Evolutionary conservation across 805 yeast species (phyloP).

Genomic region (Kregervanrija fluxuum): DNA sequence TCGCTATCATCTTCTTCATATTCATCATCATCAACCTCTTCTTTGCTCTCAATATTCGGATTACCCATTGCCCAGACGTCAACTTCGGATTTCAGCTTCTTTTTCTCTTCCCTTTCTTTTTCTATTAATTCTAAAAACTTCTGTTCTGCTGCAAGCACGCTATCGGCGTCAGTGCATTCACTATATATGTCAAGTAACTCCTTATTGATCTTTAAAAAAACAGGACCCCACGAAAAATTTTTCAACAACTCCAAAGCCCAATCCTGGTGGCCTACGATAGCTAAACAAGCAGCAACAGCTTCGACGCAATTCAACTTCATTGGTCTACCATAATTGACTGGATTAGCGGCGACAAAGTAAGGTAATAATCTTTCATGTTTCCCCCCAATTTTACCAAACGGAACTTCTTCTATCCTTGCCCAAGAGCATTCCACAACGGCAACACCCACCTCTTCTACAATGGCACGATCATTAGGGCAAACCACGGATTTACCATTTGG

Average conservation of each 20-base stretch:
- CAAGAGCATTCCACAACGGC: constrained; percentile 98
- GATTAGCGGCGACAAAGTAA: constrained; percentile 91
- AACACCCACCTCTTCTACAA: constrained; percentile 79
- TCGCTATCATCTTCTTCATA: constrained; percentile 14
- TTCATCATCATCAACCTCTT: constrained; percentile 21
- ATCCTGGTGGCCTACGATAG: constrained; percentile 83
- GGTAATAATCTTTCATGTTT: constrained; percentile 81
- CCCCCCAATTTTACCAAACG: constrained; percentile 89
- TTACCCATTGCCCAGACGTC: constrained; percentile 80
- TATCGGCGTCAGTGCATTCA: constrained; percentile 71
- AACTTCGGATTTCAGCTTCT: constrained; percentile 40
- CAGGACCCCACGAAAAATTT: constrained; percentile 91
- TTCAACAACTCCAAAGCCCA: constrained; percentile 77
- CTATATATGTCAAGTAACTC: constrained; percentile 72
- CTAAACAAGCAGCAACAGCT: constrained; percentile 95
- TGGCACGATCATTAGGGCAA: constrained; percentile 75
- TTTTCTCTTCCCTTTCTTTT: constrained; percentile 48
- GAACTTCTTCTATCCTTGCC: constrained; percentile 97
- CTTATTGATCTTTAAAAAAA: constrained; percentile 73
- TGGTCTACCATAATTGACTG: constrained; percentile 94
- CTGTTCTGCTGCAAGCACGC: constrained; percentile 65
- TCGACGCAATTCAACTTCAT: constrained; percentile 96
- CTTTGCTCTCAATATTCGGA: constrained; percentile 43
- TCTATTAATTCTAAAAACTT: constrained; percentile 67
- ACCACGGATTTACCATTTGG: constrained; percentile 90